Percentiles rank a stretch among this genome's conserved stretches.
Conservation (phyloP, 441 rosid genomes). For the Corymbia calophylla region DNA sequence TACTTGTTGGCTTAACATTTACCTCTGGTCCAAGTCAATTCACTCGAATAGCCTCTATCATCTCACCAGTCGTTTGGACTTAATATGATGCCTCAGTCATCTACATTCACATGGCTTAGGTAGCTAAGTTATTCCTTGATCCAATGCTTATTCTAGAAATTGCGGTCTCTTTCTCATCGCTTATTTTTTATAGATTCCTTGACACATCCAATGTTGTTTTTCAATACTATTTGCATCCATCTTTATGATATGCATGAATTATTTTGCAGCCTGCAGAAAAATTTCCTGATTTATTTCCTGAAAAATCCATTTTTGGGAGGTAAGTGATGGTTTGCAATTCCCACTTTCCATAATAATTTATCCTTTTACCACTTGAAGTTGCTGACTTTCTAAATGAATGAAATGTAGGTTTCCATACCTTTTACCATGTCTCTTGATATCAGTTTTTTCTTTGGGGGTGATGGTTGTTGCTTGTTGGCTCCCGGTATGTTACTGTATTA, state of each 20-base stretch:
- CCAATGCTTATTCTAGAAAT: neutral
- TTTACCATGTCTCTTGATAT: conserved; percentile 41
- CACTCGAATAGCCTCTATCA: neutral
- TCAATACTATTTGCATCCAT: neutral
- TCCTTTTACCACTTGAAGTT: neutral
- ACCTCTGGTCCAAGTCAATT: neutral
- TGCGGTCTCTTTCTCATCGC: neutral
- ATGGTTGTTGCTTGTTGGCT: conserved; percentile 18
- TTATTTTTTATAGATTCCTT: neutral
- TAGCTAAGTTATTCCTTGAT: neutral
- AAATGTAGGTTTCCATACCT: conserved; percentile 43
- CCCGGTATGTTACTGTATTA: conserved; percentile 20
- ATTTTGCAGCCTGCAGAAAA: conserved; percentile 8
- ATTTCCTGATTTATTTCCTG: neutral
- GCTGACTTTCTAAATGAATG: neutral
- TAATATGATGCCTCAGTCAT: neutral
- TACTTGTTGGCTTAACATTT: neutral
- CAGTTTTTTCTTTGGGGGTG: conserved; percentile 30
- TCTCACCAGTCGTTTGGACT: neutral
- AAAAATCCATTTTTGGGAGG: conserved; percentile 2
- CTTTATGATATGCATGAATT: neutral
- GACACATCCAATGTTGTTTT: neutral
- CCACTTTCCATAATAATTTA: neutral
- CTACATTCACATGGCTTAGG: neutral
- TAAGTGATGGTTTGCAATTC: neutral